Evolutionary conservation across 805 yeast genomes (phyloP).

Genomic region (Millerago galiae): DNA sequence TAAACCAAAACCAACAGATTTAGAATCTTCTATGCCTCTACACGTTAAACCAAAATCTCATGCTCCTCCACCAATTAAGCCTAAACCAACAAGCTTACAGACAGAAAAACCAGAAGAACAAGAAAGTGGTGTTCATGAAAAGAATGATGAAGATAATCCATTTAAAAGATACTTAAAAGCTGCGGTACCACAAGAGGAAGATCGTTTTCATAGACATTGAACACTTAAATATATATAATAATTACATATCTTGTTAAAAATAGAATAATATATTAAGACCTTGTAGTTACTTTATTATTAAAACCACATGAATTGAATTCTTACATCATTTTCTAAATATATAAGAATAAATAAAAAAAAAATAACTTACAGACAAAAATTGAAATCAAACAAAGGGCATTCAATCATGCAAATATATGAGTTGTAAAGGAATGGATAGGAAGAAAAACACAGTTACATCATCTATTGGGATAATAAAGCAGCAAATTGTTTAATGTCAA

Average conservation of each 20-base stretch:
- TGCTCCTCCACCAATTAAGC: constrained; percentile 8
- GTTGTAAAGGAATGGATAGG: neutral
- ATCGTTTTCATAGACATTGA: constrained; percentile 25
- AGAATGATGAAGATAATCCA: constrained; percentile 27
- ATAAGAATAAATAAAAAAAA: neutral
- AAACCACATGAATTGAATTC: no score
- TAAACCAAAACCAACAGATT: constrained; percentile 1
- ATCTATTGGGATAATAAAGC: constrained; percentile 72
- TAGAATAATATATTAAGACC: neutral
- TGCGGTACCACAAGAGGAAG: constrained; percentile 32
- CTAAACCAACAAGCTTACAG: constrained; percentile 9
- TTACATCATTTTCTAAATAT: neutral
- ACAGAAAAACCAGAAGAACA: neutral
- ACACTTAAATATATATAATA: neutral
- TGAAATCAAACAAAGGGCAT: neutral
- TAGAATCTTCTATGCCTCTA: neutral
- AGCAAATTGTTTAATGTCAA: constrained; percentile 94
- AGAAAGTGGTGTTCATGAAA: constrained; percentile 9
- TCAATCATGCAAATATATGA: neutral
- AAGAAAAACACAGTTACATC: neutral
- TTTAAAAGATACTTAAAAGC: constrained; percentile 30
- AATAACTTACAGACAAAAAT: neutral
- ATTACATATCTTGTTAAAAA: neutral
- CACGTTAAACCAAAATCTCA: constrained; percentile 3
- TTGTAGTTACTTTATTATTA: no score